phyloP scores from a whole-genome alignment of 108 stramenopile species.

The Tribonema minus region DNA sequence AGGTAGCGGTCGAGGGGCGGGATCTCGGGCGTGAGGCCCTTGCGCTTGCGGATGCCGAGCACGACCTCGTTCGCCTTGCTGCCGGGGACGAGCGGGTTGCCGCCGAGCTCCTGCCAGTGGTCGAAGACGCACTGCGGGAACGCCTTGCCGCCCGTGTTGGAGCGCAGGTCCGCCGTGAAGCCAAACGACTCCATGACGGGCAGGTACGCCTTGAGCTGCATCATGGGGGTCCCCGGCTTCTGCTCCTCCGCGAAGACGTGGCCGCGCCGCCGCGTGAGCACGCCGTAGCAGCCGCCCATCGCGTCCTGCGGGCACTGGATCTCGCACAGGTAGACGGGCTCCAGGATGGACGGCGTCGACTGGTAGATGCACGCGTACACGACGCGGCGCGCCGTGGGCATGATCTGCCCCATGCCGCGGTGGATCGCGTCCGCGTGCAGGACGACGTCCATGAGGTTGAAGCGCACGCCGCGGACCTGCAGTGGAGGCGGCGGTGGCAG shows the following conservation, averaged over 20 bases:
- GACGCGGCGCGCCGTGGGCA: constrained; percentile 99
- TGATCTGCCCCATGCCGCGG: constrained; percentile 99
- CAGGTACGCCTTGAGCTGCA: constrained; percentile 96
- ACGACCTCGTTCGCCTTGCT: constrained; percentile 84
- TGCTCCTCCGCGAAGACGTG: constrained; percentile 98
- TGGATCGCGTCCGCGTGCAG: constrained; percentile 99
- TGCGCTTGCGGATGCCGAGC: constrained; percentile 83
- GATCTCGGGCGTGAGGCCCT: constrained; percentile 90
- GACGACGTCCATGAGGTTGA: constrained; percentile 98
- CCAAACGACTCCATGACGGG: constrained; percentile 99
- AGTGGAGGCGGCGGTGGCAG: no score
- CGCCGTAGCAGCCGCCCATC: constrained; percentile 99
- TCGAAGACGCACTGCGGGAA: constrained; percentile 99
- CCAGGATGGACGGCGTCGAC: constrained; percentile 84
- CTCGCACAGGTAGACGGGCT: constrained; percentile 97
- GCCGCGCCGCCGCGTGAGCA: constrained; percentile 96
- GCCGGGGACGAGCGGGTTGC: constrained; percentile 76
- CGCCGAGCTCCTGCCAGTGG: constrained; percentile 97
- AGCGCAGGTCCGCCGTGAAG: constrained; percentile 96
- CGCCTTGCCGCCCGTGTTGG: constrained; percentile 98
- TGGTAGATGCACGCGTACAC: constrained; percentile 90
- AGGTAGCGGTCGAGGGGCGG: constrained; percentile 92
- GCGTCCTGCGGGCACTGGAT: constrained; percentile 97
- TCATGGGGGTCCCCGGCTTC: constrained; percentile 92
- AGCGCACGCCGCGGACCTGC: constrained; percentile 85